Base-by-base conservation (phyloP, 129 eudicot genomes). In the Kitagawia praeruptora region DNA sequence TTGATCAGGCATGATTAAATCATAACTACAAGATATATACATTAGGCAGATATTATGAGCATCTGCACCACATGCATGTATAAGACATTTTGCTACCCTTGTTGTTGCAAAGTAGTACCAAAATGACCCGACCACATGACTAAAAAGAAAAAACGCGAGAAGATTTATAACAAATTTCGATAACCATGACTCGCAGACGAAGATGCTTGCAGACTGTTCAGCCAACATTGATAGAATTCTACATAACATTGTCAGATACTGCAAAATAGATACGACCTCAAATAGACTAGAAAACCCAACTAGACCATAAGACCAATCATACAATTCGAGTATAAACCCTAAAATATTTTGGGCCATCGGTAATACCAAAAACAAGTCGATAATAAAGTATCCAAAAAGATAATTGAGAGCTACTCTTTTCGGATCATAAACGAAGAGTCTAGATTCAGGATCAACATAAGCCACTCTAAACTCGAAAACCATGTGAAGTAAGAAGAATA, bases 81-180 rank as follows among this genome's bases (percentile, higher is more conserved):
- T 83, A 74, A 94, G 90, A 82, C 98, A 94, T 85, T 90, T 89
- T 79, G 87, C 89, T 76, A 94, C 94, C 80, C 98, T 87, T 92
- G 86, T 85, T 74, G 87, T 80, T 34, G 89, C 94, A 31, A 89
- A 87, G 46, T 85, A 84, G 80, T 89, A 89, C 93, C 93, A 89
- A 80, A 82, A 85, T 51, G 93, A 89, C 38, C 93, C 91, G 42
- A 87, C 91, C 19, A 87, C 87, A 70, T 89, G 93, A 61, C 93
- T 83, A 70, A 85, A 80, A 70, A 89, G 78, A 46, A 89, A 70
- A 75, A 83, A 89, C 8, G 85, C 80, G 27, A 89, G 84, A 73
- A 87, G 91, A 82, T 89, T 89, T 5, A 89, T 86, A 45, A 86
- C 49, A 76, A 86, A 86, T 56, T 86, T 86, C 14, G 87, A 86